Percentiles rank a stretch among this genome's conserved stretches.
Conservation (phyloP, 257 asterid species). For the Rubia yunnanensis region DNA sequence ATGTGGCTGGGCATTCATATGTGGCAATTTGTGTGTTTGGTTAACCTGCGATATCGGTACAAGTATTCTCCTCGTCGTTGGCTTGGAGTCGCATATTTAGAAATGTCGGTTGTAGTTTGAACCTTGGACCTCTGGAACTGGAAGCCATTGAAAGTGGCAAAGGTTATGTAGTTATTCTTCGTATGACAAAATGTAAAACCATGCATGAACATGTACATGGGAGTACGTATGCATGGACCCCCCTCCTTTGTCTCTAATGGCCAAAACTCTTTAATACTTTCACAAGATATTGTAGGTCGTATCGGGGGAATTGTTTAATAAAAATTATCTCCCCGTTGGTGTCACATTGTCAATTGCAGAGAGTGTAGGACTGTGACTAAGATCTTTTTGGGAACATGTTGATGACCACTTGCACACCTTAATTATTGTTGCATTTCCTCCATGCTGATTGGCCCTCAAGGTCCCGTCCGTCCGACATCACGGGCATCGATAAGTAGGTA, state of each 20-base stretch:
- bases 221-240: slow-evolving; percentile 27
- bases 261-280: neutral
- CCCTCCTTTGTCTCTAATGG: slow-evolving; percentile 6
- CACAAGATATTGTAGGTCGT: slow-evolving; percentile 2
- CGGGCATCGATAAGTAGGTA: too few relatives aligned
- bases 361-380: neutral
- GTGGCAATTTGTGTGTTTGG: neutral
- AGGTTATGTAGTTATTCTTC: neutral
- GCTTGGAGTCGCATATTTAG: neutral
- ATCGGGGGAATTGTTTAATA: neutral
- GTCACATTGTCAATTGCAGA: slow-evolving; percentile 1
- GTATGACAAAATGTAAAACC: slow-evolving; percentile 19
- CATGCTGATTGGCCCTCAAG: too few relatives aligned
- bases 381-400: neutral
- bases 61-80: neutral
- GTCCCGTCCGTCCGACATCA: too few relatives aligned
- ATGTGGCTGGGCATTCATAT: slow-evolving; percentile 24
- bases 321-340: neutral
- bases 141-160: slow-evolving; percentile 10
- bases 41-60: neutral
- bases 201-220: slow-evolving; percentile 28
- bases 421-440: neutral
- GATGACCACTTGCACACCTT: neutral
- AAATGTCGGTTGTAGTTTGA: neutral
- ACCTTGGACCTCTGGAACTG: neutral